Conservation (phyloP, 805 yeast genomes). For the Kurtzmaniella fragi region DNA sequence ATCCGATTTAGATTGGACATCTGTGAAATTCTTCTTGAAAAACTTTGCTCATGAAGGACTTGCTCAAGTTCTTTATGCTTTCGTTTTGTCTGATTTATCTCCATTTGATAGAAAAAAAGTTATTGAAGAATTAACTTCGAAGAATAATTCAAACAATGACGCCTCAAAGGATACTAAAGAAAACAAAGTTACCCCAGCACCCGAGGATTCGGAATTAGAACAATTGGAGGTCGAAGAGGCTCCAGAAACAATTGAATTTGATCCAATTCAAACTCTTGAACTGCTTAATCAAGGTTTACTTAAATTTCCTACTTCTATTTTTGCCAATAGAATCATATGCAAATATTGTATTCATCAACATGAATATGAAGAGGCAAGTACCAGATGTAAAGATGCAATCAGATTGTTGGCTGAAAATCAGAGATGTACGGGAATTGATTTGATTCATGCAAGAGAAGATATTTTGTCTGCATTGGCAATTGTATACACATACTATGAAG, state of each 20-base stretch:
- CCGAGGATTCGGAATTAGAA: conserved; percentile 3
- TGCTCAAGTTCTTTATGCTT: conserved; percentile 58
- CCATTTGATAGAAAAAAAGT: conserved; percentile 42
- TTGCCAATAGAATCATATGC: conserved; percentile 64
- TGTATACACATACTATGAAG: conserved; percentile 77
- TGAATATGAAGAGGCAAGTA: conserved; percentile 61
- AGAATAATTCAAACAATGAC: conserved; percentile 10
- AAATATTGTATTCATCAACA: conserved; percentile 53
- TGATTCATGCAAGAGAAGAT: conserved; percentile 52
- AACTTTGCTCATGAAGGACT: conserved; percentile 58
- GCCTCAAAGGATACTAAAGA: conserved; percentile 9
- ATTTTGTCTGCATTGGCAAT: conserved; percentile 65
- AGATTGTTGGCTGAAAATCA: conserved; percentile 45
- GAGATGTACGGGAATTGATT: conserved; percentile 40
- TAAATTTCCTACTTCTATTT: conserved; percentile 35
- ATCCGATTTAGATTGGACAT: conserved; percentile 38
- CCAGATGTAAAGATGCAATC: conserved; percentile 57
- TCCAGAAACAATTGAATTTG: conserved; percentile 9
- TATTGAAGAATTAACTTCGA: conserved; percentile 13
- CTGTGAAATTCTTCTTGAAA: conserved; percentile 47
- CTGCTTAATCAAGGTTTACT: conserved; percentile 49
- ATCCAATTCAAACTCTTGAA: conserved; percentile 48
- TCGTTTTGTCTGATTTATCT: conserved; percentile 62
- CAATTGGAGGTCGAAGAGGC: conserved; percentile 9
- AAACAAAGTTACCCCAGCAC: neutral